Base-by-base conservation (phyloP, 371 early-diverging fungal genomes). In the Rhizomucor miehei region DNA sequence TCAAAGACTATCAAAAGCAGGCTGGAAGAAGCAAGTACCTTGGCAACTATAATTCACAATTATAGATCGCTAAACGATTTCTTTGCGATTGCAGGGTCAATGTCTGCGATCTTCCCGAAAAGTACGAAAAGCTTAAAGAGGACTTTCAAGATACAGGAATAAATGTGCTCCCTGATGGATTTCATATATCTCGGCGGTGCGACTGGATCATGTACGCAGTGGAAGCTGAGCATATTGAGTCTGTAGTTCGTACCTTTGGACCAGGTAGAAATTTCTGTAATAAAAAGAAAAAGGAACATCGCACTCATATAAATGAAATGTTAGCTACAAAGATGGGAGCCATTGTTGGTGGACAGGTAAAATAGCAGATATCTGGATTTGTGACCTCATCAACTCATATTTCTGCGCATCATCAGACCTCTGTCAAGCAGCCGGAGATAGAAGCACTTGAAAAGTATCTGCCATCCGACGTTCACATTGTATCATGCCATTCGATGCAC, bases 161-260 rank as follows among this genome's bases (percentile, higher is more conserved):
- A 59, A 80, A 76, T 39, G 88, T 94, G 20, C 71, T 84, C 46
- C 73, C 60, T 19, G 95, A 96, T 69, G 97, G 96, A 21, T 90
- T 81, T 59, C 82, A 81, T 39, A 89, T 96, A 10, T 87, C 91
- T 8, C 85, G 96, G 40, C 67, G 79, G 38, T 86, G 91, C 52
- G 96, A 97, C 67, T 89, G 85, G 71, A 90, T 95, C 54, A 84
- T 97, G 69, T 97, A 95, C 81, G 89, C 92, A 3, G 96, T 97
- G 6, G 96, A 96, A 55, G 94, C 98, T 4, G 90, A 90, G 58
- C 80, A 85, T 56, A 88, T 97, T 39, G 88, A 84, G 48, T 44
- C 65, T n/a, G 92, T 91, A 5, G 95, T 94, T 16, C 79, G 66
- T 29, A 67, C 74, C 56, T 97, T 86, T 71, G 98, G 95, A 0